phyloP scores from a whole-genome alignment of 495 filamentous ascomycete genomes.

The Penicillium riverlandense region DNA sequence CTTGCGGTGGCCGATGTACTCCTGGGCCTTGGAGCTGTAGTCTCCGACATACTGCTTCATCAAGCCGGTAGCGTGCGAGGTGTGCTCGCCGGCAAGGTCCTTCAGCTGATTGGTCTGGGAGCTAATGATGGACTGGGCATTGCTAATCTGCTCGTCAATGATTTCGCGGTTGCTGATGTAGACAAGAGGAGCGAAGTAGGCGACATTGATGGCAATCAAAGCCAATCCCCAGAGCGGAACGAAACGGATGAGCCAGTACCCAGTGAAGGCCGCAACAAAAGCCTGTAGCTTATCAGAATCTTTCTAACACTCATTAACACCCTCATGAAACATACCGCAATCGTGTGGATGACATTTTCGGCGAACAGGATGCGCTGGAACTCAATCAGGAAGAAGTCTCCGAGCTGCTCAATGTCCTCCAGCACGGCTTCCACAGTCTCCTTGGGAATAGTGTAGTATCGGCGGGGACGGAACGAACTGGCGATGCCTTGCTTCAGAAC shows the following conservation, averaged over 20 bases:
- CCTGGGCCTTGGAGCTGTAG: conserved; percentile 79
- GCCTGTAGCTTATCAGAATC: conserved; percentile 42
- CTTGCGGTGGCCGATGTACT: conserved; percentile 52
- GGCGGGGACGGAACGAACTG: conserved; percentile 78
- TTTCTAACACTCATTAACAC: conserved; percentile 8
- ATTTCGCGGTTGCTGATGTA: conserved; percentile 91
- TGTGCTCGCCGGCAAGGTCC: conserved; percentile 74
- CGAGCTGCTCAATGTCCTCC: conserved; percentile 81
- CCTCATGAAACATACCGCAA: conserved; percentile 54
- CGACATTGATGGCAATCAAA: conserved; percentile 63
- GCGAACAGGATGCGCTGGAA: conserved; percentile 90
- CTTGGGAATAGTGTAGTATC: conserved; percentile 87
- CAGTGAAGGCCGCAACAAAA: conserved; percentile 71
- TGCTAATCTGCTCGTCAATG: conserved; percentile 77
- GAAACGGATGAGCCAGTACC: conserved; percentile 91
- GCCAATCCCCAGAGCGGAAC: conserved; percentile 89
- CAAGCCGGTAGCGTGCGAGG: conserved; percentile 63
- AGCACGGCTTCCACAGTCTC: conserved; percentile 73
- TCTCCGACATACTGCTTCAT: conserved; percentile 78
- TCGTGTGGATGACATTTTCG: conserved; percentile 79
- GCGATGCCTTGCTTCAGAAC: conserved; percentile 72
- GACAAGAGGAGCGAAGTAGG: conserved; percentile 82
- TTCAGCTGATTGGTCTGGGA: conserved; percentile 76
- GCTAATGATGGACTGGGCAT: conserved; percentile 63
- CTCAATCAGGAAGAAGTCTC: conserved; percentile 98